These are phyloP conservation scores for Silene latifolia DNA, from an alignment of 148 eudicot genomes.

Conservation along the genomic window DNA sequence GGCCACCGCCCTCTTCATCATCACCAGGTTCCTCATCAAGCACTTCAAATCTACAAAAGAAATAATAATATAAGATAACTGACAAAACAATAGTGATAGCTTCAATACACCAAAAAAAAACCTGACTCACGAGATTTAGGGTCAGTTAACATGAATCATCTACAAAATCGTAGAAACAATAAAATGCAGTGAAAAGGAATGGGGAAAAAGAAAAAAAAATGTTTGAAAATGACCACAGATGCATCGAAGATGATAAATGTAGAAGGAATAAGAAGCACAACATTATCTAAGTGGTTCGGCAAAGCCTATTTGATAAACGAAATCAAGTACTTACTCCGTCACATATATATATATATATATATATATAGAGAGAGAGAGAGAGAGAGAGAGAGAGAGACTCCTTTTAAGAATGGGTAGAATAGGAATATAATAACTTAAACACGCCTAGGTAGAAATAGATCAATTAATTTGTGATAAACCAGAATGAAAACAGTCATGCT, in stretches of 20 bases:
- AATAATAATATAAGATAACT: background rate
- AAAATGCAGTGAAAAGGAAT: background rate
- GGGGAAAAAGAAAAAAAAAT: no score
- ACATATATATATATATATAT: no score
- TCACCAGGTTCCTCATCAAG: slow-evolving; percentile 96
- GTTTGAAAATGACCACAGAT: no score
- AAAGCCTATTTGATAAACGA: no score
- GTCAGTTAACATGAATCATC: slow-evolving; percentile 2
- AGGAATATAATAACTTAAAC: background rate
- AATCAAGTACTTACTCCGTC: no score
- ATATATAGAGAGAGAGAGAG: no score
- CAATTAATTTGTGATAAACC: background rate
- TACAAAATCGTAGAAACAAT: background rate
- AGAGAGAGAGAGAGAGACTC: no score
- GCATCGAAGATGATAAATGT: background rate
- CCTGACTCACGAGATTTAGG: background rate
- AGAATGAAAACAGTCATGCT: background rate
- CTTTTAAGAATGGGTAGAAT: background rate
- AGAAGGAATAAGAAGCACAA: background rate
- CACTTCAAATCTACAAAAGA: slow-evolving; percentile 65
- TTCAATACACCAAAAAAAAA: background rate
- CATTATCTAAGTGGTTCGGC: no score
- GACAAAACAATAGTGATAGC: background rate
- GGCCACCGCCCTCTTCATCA: slow-evolving; percentile 85
- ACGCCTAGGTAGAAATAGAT: background rate